Conservation (phyloP, 2,329 filamentous ascomycete species). For the Talaromyces sp. region DNA sequence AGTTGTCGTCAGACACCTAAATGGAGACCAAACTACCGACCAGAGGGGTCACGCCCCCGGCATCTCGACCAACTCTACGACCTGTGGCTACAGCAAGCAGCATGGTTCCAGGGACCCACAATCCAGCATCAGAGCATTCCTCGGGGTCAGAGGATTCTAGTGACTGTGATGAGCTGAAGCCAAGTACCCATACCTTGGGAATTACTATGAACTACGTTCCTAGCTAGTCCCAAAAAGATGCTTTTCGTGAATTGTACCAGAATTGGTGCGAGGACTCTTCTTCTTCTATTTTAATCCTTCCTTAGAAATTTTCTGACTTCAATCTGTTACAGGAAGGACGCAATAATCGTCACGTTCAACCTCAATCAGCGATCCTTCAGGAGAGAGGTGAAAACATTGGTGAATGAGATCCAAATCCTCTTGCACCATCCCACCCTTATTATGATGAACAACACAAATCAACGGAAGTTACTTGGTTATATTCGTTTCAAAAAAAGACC, state of each 20-base stretch:
- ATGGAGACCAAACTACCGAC: neutral
- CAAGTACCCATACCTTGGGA: neutral
- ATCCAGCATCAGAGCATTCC: neutral
- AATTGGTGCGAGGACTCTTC: too few relatives aligned
- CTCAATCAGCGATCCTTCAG: neutral
- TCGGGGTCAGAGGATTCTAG: neutral
- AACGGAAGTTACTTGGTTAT: neutral
- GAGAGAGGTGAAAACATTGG: neutral
- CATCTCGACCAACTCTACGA: neutral
- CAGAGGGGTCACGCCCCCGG: too few relatives aligned
- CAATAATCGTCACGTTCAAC: neutral
- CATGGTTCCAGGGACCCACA: neutral
- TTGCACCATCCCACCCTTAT: neutral
- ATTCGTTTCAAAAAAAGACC: neutral
- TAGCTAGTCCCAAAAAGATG: neutral
- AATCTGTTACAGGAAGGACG: neutral
- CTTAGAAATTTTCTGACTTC: neutral
- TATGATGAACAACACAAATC: neutral
- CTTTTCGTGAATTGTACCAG: slow-evolving; percentile 14
- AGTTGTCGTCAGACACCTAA: neutral
- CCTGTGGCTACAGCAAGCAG: neutral
- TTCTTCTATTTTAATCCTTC: too few relatives aligned
- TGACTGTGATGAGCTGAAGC: neutral
- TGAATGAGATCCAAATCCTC: neutral
- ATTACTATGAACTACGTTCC: neutral